phyloP scores from a whole-genome alignment of 176 grass and related monocot genomes.

The Rhynchospora breviuscula region DNA sequence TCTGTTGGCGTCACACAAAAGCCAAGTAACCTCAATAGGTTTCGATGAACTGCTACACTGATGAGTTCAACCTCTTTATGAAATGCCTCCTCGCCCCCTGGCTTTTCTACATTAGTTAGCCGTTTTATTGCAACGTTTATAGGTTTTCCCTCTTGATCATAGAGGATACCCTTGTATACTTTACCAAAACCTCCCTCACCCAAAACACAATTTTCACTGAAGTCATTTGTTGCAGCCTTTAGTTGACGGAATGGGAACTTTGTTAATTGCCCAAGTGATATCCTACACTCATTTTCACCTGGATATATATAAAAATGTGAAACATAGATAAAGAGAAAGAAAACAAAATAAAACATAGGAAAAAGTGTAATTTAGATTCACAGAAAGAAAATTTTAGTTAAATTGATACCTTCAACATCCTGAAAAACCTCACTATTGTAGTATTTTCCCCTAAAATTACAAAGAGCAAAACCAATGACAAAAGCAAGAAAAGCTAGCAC shows the following conservation, averaged over 20 bases:
- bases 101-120: slow-evolving; percentile 15
- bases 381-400: background rate
- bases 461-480: slow-evolving; percentile 33
- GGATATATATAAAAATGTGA: background rate
- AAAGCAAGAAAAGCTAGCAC: slow-evolving; percentile 31
- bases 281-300: slow-evolving; percentile 25
- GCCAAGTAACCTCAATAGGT: slow-evolving; percentile 32
- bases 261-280: slow-evolving; percentile 32
- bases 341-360: no score
- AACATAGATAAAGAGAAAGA: background rate
- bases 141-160: background rate
- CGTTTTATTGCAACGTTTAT: slow-evolving; percentile 32
- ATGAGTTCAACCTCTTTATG: slow-evolving; percentile 36
- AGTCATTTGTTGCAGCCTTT: slow-evolving; percentile 28
- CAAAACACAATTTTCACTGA: slow-evolving; percentile 22
- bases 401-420: slow-evolving; percentile 40
- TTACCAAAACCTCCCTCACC: slow-evolving; percentile 27
- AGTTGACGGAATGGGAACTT: slow-evolving; percentile 31
- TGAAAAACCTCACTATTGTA: slow-evolving; percentile 29
- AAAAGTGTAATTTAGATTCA: background rate
- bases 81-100: slow-evolving; percentile 18
- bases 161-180: slow-evolving; percentile 29
- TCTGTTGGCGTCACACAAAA: slow-evolving; percentile 42
- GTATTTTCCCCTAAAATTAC: slow-evolving; percentile 20
- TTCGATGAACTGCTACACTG: slow-evolving; percentile 36